Percentiles rank a stretch among this genome's conserved stretches.
phyloP scores from a whole-genome alignment of 75 land plant species.

The Picea glauca region DNA sequence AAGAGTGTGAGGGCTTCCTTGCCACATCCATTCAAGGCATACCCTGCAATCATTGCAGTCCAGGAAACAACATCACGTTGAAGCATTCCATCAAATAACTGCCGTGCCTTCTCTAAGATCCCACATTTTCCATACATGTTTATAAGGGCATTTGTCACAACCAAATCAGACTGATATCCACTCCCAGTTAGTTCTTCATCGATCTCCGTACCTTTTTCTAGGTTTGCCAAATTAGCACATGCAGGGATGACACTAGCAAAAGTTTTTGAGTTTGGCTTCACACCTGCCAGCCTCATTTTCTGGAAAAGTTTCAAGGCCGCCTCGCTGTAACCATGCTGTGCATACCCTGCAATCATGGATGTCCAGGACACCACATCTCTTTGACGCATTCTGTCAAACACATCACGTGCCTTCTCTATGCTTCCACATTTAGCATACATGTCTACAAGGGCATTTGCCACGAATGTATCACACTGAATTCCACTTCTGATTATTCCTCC shows the following conservation, averaged over 20 bases:
- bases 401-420: slow-evolving; percentile 12
- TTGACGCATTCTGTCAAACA: slow-evolving; percentile 19
- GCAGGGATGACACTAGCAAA: slow-evolving; percentile 11
- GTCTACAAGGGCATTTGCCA: slow-evolving; percentile 29
- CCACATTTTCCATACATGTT: slow-evolving; percentile 32
- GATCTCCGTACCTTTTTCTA: slow-evolving; percentile 18
- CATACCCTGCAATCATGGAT: slow-evolving; percentile 21
- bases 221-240: slow-evolving; percentile 8
- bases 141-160: slow-evolving; percentile 16
- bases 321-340: slow-evolving; percentile 21
- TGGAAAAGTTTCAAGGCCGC: slow-evolving; percentile 5
- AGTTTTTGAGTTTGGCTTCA: slow-evolving; percentile 12
- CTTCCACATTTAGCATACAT: slow-evolving; percentile 50
- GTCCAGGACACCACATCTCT: slow-evolving; percentile 40
- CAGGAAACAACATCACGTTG: slow-evolving; percentile 12
- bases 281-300: neutral
- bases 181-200: slow-evolving; percentile 8
- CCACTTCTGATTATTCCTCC: slow-evolving; percentile 13
- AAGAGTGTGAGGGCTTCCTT: neutral
- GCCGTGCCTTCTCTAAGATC: slow-evolving; percentile 7
- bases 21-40: neutral
- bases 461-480: slow-evolving; percentile 14
- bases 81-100: slow-evolving; percentile 12
- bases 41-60: slow-evolving; percentile 16
- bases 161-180: neutral